phyloP scores from a whole-genome alignment of 2,329 filamentous ascomycete species.

The Shiraia sp. region DNA sequence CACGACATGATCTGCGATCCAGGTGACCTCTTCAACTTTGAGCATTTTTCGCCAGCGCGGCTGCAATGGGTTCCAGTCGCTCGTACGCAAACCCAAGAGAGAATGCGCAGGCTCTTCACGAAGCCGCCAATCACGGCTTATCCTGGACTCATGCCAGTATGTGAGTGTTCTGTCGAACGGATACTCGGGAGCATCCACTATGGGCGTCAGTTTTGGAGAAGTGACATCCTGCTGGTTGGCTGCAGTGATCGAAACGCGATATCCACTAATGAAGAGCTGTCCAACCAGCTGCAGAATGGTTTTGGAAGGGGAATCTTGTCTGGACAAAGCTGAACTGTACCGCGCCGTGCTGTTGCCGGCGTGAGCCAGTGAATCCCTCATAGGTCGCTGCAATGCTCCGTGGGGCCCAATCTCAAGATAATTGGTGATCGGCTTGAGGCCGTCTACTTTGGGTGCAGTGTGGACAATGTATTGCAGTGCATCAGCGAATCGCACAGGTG shows the following conservation, averaged over 20 bases:
- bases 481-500: slow-evolving; percentile 37
- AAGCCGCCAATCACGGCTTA: slow-evolving; percentile 8
- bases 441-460: not conserved
- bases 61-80: slow-evolving; percentile 28
- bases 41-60: slow-evolving; percentile 51
- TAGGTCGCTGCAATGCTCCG: slow-evolving; percentile 32
- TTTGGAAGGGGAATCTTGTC: not conserved
- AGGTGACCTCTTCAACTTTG: slow-evolving; percentile 19
- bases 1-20: slow-evolving; percentile 26
- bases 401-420: slow-evolving; percentile 39
- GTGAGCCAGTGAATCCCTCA: slow-evolving; percentile 2
- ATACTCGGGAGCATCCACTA: slow-evolving; percentile 10
- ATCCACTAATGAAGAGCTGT: not conserved
- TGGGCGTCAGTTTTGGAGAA: not conserved
- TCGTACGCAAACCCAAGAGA: slow-evolving; percentile 11
- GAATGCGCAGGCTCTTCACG: slow-evolving; percentile 9
- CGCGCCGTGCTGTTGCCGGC: not conserved
- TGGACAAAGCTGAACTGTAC: not conserved
- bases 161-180: slow-evolving; percentile 27
- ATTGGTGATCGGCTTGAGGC: slow-evolving; percentile 24
- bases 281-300: not conserved
- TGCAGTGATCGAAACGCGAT: not conserved
- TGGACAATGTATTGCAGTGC: slow-evolving; percentile 2
- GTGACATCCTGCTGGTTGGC: slow-evolving; percentile 2
- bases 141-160: slow-evolving; percentile 24